These are phyloP conservation scores for Neofusicoccum laricinum DNA, from an alignment of 2,329 filamentous ascomycete species.

Conservation along the genomic window DNA sequence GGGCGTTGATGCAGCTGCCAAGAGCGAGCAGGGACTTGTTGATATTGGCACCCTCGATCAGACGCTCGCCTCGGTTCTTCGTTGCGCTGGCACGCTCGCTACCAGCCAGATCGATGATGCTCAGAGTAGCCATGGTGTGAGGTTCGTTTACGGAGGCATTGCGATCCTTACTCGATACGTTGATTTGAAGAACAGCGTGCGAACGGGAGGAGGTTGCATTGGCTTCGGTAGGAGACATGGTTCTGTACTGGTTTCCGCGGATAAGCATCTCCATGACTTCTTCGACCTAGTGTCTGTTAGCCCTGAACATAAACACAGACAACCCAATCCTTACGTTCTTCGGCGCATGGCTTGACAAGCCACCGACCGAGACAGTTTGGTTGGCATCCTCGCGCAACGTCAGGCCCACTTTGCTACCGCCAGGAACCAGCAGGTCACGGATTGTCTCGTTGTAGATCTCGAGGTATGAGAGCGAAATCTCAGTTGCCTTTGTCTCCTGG, in stretches of 20 bases:
- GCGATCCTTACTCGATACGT: conserved; percentile 88
- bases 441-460: conserved; percentile 99
- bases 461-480: conserved; percentile 88
- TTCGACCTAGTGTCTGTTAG: conserved; percentile 49
- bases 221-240: conserved; percentile 93
- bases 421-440: conserved; percentile 85
- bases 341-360: conserved; percentile 86
- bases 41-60: conserved; percentile 96
- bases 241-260: conserved; percentile 87
- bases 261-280: conserved; percentile 99
- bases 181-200: conserved; percentile 96
- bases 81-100: conserved; percentile 95
- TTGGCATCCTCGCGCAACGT: conserved; percentile 95
- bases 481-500: conserved; percentile 80
- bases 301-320: not conserved
- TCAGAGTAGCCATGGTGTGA: conserved; percentile 96
- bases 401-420: conserved; percentile 75
- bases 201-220: conserved; percentile 97
- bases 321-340: conserved; percentile 63
- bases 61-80: conserved; percentile 87
- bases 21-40: conserved; percentile 96
- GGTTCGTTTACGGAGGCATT: conserved; percentile 92
- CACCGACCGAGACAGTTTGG: conserved; percentile 85
- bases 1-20: conserved; percentile 95
- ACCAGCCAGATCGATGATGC: conserved; percentile 95